Evolutionary conservation across 345 rosid species (phyloP), one percentile per base, ranked within the genome.

Genomic region (Citrus hindsii): DNA sequence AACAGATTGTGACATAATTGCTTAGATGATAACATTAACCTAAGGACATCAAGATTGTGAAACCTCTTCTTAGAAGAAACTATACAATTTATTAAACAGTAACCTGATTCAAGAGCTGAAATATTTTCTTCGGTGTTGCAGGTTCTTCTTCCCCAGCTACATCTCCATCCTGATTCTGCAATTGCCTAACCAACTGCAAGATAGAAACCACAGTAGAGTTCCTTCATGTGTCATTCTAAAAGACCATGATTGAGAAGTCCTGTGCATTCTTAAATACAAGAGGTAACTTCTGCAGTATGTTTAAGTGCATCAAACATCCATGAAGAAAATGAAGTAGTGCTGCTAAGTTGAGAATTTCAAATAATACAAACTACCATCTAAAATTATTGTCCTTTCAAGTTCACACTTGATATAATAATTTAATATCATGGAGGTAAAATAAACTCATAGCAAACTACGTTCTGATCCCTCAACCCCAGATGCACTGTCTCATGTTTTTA

Each of bases 41-140:
- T 25, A 40, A 62, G 69, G 25, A 27, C 40, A 62, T 16, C 18
- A 38, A 62, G 58, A 74, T 62, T 60, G 6, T 38, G 21, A 16
- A 46, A 76, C 56, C 53, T 9, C 6, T 28, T 22, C 65, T 37
- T 22, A 35, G 24, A 25, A 77, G 48, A 25, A 69, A 65, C 30
- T 6, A 24, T 71, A 12, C 63, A 68, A 65, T 71, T 60, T 37
- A 60, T 69, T 55, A 33, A 67, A 60, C 7, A 32, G 5, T 30
- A 79, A 94, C 98, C 97, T 94, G 92, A 82, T 82, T 90, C 79
- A 94, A 87, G 80, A 91, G 85, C 89, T 87, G 97, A 82, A 90
- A 93, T 69, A 90, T 85, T 81, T 86, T 88, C 86, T 83, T 90
- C 7, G 93, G 94, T 69, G 92, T 88, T 30, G 91, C 88, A 53